Evolutionary conservation across 1,139 yeast species (phyloP).

Genomic region (Hansenula lynferdii): DNA sequence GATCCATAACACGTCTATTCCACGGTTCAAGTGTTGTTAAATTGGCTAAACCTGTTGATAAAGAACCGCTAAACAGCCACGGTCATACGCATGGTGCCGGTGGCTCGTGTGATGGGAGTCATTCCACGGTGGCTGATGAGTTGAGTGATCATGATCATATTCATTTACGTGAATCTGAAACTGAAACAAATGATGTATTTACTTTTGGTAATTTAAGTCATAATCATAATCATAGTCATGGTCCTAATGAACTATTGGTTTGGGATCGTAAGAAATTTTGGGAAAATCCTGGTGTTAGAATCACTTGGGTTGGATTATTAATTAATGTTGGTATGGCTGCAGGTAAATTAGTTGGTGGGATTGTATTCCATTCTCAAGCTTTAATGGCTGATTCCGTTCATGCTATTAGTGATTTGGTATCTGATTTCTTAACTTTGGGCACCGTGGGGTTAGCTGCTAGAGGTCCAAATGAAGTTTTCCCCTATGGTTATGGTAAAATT

Average conservation of each 20-base stretch:
- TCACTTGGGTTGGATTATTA: constrained; percentile 86
- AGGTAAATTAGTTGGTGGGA: constrained; percentile 85
- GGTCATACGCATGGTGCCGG: constrained; percentile 18
- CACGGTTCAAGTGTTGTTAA: no score
- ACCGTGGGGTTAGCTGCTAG: constrained; percentile 77
- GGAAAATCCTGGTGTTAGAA: constrained; percentile 82
- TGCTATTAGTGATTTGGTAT: constrained; percentile 82
- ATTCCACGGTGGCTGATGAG: constrained; percentile 12
- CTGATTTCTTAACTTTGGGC: constrained; percentile 83
- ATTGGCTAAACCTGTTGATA: no score
- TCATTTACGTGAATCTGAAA: constrained; percentile 33
- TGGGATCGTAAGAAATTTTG: constrained; percentile 34
- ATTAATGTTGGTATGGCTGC: constrained; percentile 83
- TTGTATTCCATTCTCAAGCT: constrained; percentile 91
- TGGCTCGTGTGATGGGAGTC: no score
- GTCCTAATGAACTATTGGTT: constrained; percentile 32
- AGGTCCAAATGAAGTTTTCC: constrained; percentile 62
- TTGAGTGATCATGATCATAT: constrained; percentile 30
- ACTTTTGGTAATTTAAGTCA: constrained; percentile 28
- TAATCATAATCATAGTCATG: constrained; percentile 28
- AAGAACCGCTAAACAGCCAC: no score
- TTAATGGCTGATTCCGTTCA: constrained; percentile 92
- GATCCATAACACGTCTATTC: no score
- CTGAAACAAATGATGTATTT: constrained; percentile 30
- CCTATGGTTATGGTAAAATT: constrained; percentile 88